phyloP scores from a whole-genome alignment of 768 basidiomycete species.

The Pluteus cervinus region DNA sequence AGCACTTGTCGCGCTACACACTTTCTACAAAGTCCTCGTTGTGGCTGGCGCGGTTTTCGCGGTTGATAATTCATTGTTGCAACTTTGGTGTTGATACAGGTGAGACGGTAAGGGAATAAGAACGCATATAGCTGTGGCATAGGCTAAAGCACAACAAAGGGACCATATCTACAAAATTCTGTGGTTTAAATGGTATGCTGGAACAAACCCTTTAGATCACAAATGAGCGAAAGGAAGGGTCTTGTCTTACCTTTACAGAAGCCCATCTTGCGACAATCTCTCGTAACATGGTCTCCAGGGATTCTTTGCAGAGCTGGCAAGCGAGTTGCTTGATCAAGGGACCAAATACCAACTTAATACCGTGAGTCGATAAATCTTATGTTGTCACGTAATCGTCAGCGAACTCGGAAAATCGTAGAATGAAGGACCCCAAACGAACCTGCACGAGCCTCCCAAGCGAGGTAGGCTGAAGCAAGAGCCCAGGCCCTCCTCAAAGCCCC shows the following conservation, averaged over 20 bases:
- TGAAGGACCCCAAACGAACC: slow-evolving; percentile 16
- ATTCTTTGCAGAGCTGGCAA: slow-evolving; percentile 21
- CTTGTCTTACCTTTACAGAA: slow-evolving; percentile 25
- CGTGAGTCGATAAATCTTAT: slow-evolving; percentile 21
- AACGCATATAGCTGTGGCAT: too few relatives aligned
- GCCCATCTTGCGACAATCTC: slow-evolving; percentile 24
- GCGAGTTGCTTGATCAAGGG: slow-evolving; percentile 21
- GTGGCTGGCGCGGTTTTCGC: too few relatives aligned
- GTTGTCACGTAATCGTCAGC: not conserved
- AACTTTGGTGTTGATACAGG: too few relatives aligned
- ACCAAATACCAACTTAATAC: slow-evolving; percentile 18
- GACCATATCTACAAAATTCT: too few relatives aligned
- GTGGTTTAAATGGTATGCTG: too few relatives aligned
- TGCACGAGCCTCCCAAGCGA: slow-evolving; percentile 31
- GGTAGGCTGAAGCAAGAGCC: slow-evolving; percentile 27
- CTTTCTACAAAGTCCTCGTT: too few relatives aligned
- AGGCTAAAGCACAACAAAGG: too few relatives aligned
- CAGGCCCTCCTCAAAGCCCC: slow-evolving; percentile 29
- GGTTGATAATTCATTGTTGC: too few relatives aligned
- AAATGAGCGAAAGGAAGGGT: too few relatives aligned
- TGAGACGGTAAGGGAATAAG: too few relatives aligned
- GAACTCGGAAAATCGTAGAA: not conserved
- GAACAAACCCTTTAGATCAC: too few relatives aligned
- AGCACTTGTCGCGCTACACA: too few relatives aligned
- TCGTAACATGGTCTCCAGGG: slow-evolving; percentile 17